phyloP scores from a whole-genome alignment of 176 grass and related monocot species.

The Oryza glumipatula region DNA sequence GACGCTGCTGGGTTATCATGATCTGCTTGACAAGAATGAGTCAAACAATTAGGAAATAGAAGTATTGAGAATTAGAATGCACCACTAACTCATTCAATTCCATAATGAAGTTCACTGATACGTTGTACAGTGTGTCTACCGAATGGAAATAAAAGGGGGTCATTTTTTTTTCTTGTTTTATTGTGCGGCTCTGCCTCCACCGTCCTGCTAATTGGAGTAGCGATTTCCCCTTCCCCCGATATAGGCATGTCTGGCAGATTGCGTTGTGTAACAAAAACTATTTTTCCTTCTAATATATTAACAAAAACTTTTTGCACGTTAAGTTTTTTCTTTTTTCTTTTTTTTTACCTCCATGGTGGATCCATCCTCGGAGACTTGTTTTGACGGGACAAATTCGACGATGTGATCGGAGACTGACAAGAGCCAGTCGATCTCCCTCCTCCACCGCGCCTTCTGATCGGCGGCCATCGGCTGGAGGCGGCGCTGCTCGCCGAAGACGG shows the following conservation, averaged over 20 bases:
- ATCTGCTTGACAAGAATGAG: conserved; percentile 41
- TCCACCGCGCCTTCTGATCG: conserved; percentile 72
- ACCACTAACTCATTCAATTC: no score
- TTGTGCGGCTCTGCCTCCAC: no score
- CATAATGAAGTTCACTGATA: no score
- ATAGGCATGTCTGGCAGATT: no score
- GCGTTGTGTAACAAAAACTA: no score
- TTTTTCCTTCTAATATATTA: no score
- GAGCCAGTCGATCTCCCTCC: conserved; percentile 86
- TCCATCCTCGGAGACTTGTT: conserved; percentile 63
- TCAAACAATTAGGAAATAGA: not conserved
- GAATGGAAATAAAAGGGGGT: not conserved
- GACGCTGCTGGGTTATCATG: conserved; percentile 85
- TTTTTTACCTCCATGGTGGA: conserved; percentile 71
- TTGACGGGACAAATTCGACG: conserved; percentile 84
- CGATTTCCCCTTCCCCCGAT: no score
- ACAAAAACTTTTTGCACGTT: no score
- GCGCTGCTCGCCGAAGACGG: conserved; percentile 83
- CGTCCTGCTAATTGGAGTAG: no score
- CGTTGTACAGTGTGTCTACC: no score
- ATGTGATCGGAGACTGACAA: conserved; percentile 80
- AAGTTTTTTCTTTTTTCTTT: not conserved
- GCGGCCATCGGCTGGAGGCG: conserved; percentile 79
- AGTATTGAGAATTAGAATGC: no score
- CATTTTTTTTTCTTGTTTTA: not conserved